These are phyloP conservation scores for Neonectria hederae DNA, from an alignment of 2,329 filamentous ascomycete species.

Conservation along the genomic window DNA sequence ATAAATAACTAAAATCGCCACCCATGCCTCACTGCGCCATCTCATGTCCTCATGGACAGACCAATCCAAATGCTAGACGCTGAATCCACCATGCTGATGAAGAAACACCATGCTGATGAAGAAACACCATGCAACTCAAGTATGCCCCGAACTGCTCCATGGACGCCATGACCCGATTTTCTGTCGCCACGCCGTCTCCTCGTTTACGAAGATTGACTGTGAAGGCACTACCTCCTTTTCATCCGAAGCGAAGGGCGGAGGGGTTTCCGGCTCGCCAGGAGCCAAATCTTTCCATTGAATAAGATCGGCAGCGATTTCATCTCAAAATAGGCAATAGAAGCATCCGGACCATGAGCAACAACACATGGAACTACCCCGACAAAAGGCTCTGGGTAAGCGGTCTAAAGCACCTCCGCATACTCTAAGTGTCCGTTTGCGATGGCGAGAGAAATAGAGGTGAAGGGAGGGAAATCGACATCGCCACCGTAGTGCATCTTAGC, in stretches of 20 bases:
- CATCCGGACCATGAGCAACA: background rate
- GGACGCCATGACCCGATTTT: background rate
- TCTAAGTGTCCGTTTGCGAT: conserved; percentile 8
- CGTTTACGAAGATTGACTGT: background rate
- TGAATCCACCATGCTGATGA: background rate
- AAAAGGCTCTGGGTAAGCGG: background rate
- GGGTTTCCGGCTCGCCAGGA: background rate
- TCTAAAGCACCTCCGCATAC: background rate
- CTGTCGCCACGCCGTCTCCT: background rate
- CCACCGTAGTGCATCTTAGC: background rate
- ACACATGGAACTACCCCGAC: background rate
- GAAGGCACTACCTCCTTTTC: background rate
- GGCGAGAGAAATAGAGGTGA: background rate
- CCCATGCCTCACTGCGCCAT: background rate
- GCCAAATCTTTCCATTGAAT: background rate
- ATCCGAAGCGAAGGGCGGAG: background rate
- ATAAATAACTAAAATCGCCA: background rate
- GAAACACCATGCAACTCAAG: background rate
- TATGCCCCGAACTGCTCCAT: background rate
- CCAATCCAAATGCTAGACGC: background rate
- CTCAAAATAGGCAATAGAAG: background rate
- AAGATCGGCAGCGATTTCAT: background rate
- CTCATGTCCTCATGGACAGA: background rate
- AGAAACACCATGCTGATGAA: background rate
- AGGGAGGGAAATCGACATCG: background rate